phyloP scores from a whole-genome alignment of 352 stramenopile genomes.

The Halophytophthora polymorphica region DNA sequence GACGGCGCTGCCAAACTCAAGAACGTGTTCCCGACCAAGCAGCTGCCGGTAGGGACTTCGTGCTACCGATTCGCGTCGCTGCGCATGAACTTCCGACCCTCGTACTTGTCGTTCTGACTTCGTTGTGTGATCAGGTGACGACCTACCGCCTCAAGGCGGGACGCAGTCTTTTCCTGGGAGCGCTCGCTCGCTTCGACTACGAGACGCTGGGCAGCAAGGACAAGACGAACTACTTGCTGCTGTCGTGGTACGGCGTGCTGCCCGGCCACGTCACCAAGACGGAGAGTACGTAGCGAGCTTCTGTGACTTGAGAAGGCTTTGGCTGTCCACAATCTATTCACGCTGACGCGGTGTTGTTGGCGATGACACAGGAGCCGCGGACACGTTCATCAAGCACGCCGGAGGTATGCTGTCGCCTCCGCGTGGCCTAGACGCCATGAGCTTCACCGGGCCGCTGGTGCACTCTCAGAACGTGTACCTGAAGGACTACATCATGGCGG shows the following conservation, averaged over 20 bases:
- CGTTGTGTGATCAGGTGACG: conserved; percentile 38
- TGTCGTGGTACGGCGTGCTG: conserved; percentile 83
- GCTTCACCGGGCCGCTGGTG: conserved; percentile 62
- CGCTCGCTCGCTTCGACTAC: conserved; percentile 76
- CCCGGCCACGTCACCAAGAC: conserved; percentile 82
- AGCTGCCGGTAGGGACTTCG: conserved; percentile 45
- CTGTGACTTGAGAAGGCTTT: background rate
- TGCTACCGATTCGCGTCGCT: background rate
- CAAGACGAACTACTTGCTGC: conserved; percentile 57
- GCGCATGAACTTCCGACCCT: background rate
- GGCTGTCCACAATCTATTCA: conserved; percentile 1
- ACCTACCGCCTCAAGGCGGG: conserved; percentile 66
- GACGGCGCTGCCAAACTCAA: conserved; percentile 61
- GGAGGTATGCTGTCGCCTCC: conserved; percentile 74
- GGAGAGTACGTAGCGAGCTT: conserved; percentile 53
- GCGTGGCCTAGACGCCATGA: conserved; percentile 72
- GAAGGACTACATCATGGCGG: conserved; percentile 65
- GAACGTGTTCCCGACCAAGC: conserved; percentile 76
- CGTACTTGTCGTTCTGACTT: background rate
- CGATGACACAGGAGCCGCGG: conserved; percentile 53
- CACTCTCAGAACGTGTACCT: conserved; percentile 57
- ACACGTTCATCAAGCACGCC: conserved; percentile 79
- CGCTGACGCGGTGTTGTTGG: conserved; percentile 1
- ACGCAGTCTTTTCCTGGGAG: conserved; percentile 76
- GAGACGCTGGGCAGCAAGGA: conserved; percentile 36